Conservation (phyloP, 345 rosid species). For the Angophora floribunda region DNA sequence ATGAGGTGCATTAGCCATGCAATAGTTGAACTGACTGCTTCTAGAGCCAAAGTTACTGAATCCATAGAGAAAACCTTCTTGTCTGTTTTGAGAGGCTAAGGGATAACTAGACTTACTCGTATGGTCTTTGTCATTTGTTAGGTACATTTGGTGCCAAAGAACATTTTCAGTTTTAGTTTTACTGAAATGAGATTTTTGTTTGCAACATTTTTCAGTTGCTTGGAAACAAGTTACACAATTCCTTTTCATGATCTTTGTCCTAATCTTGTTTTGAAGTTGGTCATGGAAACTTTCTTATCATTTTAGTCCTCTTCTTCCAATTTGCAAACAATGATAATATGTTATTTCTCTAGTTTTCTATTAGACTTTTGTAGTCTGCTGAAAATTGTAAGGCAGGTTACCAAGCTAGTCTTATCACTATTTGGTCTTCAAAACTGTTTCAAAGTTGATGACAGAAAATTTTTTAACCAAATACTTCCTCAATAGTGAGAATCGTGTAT, state of each 20-base stretch:
- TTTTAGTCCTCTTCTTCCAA: background rate
- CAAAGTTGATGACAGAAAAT: background rate
- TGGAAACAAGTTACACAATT: background rate
- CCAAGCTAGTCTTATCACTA: background rate
- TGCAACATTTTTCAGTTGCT: background rate
- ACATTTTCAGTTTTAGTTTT: background rate
- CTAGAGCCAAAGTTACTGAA: background rate
- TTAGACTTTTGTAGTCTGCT: background rate
- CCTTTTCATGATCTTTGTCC: background rate
- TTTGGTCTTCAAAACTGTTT: background rate
- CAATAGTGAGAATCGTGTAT: background rate
- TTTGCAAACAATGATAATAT: background rate
- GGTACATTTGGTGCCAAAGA: background rate
- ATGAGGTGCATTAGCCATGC: background rate
- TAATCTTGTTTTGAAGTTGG: background rate
- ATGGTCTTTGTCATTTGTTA: background rate
- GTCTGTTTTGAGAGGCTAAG: background rate
- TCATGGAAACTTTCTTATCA: background rate
- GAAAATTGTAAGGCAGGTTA: background rate
- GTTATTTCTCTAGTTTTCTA: background rate
- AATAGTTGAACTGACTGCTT: background rate
- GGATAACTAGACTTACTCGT: background rate
- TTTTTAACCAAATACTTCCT: background rate
- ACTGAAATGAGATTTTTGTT: background rate
- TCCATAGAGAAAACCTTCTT: background rate